Evolutionary conservation across 495 filamentous ascomycete species (phyloP).

Genomic region (Penicillium malachiteum): DNA sequence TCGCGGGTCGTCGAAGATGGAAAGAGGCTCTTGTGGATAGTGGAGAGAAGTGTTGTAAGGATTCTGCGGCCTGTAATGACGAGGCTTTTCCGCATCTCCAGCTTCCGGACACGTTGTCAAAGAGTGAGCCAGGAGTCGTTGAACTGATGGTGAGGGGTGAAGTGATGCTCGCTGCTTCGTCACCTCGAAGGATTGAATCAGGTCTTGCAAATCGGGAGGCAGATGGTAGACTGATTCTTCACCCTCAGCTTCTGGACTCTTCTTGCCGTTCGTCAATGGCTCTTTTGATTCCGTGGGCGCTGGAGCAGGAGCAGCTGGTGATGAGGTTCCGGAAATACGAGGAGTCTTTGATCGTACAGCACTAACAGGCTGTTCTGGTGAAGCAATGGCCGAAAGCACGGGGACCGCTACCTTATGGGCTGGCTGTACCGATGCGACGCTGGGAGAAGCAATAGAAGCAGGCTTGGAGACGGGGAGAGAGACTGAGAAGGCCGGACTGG

Average conservation of each 20-base stretch:
- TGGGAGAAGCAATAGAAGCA: constrained; percentile 55
- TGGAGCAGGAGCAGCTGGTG: constrained; percentile 25
- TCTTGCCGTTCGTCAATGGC: constrained; percentile 34
- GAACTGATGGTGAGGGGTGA: constrained; percentile 58
- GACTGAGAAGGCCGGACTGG: constrained; percentile 45
- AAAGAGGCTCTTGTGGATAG: constrained; percentile 87
- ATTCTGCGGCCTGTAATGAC: constrained; percentile 77
- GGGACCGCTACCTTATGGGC: constrained; percentile 31
- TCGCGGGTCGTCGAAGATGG: constrained; percentile 85
- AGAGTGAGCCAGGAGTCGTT: constrained; percentile 70
- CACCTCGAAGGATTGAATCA: constrained; percentile 85
- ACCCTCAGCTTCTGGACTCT: constrained; percentile 31
- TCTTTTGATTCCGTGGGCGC: constrained; percentile 30
- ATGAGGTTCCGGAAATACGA: constrained; percentile 11
- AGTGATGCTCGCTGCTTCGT: constrained; percentile 65
- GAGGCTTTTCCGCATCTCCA: constrained; percentile 76
- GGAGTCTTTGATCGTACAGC: constrained; percentile 51
- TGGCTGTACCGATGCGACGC: constrained; percentile 53
- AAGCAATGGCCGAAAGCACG: constrained; percentile 33
- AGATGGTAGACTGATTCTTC: constrained; percentile 91
- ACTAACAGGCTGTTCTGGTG: constrained; percentile 34
- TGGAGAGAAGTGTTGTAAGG: constrained; percentile 76
- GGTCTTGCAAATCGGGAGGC: constrained; percentile 83
- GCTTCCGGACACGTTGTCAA: constrained; percentile 69
- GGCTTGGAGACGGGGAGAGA: constrained; percentile 45